Conservation (phyloP, 2,329 filamentous ascomycete species). For the Tolypocladium paradoxum region DNA sequence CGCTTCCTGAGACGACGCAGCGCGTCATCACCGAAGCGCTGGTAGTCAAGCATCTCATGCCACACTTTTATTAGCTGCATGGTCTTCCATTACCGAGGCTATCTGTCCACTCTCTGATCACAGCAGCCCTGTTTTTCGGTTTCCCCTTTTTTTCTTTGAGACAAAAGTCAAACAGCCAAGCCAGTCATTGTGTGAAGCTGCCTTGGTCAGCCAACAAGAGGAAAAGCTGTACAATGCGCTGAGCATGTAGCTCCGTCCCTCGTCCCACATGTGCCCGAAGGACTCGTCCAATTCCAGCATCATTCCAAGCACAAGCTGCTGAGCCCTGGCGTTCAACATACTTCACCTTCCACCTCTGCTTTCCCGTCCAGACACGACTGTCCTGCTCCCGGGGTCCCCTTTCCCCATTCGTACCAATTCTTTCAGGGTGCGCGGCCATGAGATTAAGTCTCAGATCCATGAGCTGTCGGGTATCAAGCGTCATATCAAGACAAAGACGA, state of each 20-base stretch:
- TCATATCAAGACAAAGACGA: background rate
- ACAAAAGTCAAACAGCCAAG: background rate
- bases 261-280: background rate
- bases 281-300: background rate
- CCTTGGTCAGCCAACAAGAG: background rate
- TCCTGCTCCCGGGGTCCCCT: background rate
- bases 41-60: background rate
- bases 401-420: background rate
- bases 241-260: background rate
- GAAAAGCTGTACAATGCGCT: background rate
- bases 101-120: background rate
- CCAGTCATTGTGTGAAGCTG: no score
- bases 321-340: background rate
- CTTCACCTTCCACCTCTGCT: background rate
- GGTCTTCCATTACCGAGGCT: background rate
- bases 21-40: no score
- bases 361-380: background rate
- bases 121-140: background rate
- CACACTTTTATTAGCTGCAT: background rate
- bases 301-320: background rate
- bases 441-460: background rate
- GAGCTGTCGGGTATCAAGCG: background rate
- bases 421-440: background rate
- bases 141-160: background rate
- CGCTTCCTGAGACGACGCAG: no score